These are phyloP conservation scores for Irpex sp. DNA, from an alignment of 1,284 basidiomycete genomes.

Conservation along the genomic window DNA sequence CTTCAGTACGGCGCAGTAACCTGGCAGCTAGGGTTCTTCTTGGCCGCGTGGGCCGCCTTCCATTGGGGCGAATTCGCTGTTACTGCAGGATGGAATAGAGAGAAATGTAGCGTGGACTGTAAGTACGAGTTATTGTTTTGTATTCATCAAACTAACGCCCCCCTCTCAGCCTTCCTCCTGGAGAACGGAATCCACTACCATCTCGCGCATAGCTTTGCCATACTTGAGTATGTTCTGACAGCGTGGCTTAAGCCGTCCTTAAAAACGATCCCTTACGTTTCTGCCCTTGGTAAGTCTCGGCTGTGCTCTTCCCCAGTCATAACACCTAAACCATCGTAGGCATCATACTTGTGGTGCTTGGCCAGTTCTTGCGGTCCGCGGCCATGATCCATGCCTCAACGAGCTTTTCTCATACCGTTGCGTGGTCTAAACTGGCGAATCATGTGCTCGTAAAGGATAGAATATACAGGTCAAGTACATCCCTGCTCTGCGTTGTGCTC, in stretches of 20 bases:
- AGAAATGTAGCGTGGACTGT: constrained; percentile 93
- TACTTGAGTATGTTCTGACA: constrained; percentile 77
- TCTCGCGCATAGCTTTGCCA: constrained; percentile 73
- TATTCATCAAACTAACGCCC: no score
- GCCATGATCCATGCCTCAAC: constrained; percentile 95
- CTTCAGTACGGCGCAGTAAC: constrained; percentile 59
- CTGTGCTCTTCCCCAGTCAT: not conserved
- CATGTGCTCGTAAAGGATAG: constrained; percentile 85
- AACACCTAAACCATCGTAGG: constrained; percentile 36
- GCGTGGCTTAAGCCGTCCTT: constrained; percentile 59
- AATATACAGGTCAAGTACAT: constrained; percentile 69
- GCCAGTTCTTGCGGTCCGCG: constrained; percentile 76
- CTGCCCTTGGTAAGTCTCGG: constrained; percentile 45
- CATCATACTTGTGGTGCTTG: constrained; percentile 54
- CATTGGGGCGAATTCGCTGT: constrained; percentile 95
- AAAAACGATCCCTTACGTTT: constrained; percentile 51
- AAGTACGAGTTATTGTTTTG: constrained; percentile 27
- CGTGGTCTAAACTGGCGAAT: constrained; percentile 63
- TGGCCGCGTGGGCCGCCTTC: constrained; percentile 78
- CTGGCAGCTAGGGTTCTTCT: constrained; percentile 77
- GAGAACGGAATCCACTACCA: constrained; percentile 90
- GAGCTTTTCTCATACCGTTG: constrained; percentile 90
- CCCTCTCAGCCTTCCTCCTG: constrained; percentile 76
- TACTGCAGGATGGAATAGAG: constrained; percentile 92
- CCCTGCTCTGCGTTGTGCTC: not conserved